Conservation (phyloP, 768 basidiomycete species). For the Sporobolomyces phaffii region DNA sequence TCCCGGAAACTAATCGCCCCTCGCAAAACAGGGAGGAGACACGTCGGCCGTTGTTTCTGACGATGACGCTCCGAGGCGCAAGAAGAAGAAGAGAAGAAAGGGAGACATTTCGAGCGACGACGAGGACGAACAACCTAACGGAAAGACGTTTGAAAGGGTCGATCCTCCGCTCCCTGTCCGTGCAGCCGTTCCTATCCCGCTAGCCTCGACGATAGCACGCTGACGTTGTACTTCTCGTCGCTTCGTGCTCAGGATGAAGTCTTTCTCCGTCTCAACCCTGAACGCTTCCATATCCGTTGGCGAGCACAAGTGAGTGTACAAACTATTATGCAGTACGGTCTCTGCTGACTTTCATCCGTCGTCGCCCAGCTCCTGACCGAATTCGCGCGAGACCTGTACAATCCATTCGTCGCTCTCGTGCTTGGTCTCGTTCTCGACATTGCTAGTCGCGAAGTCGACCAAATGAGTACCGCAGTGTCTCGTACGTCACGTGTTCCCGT, state of each 20-base stretch:
- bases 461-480: slow-evolving; percentile 6
- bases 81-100: slow-evolving; percentile 35
- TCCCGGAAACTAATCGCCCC: background rate
- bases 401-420: slow-evolving; percentile 48
- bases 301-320: slow-evolving; percentile 47
- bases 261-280: slow-evolving; percentile 79
- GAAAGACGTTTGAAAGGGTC: slow-evolving; percentile 54
- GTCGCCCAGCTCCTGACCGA: slow-evolving; percentile 62
- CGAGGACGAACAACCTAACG: slow-evolving; percentile 41
- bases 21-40: background rate
- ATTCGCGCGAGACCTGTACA: slow-evolving; percentile 73
- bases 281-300: slow-evolving; percentile 76
- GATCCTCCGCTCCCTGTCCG: slow-evolving; percentile 53
- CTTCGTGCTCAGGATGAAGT: slow-evolving; percentile 61
- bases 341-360: too few relatives aligned
- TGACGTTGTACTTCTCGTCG: too few relatives aligned
- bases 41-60: background rate
- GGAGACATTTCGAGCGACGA: slow-evolving; percentile 3
- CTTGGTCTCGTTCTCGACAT: slow-evolving; percentile 34
- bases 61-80: slow-evolving; percentile 48
- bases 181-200: background rate
- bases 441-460: slow-evolving; percentile 15
- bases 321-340: too few relatives aligned
- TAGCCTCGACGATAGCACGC: too few relatives aligned
- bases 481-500: slow-evolving; percentile 16